Evolutionary conservation across 495 filamentous ascomycete species (phyloP).

Genomic region (Penicillium argentinense): DNA sequence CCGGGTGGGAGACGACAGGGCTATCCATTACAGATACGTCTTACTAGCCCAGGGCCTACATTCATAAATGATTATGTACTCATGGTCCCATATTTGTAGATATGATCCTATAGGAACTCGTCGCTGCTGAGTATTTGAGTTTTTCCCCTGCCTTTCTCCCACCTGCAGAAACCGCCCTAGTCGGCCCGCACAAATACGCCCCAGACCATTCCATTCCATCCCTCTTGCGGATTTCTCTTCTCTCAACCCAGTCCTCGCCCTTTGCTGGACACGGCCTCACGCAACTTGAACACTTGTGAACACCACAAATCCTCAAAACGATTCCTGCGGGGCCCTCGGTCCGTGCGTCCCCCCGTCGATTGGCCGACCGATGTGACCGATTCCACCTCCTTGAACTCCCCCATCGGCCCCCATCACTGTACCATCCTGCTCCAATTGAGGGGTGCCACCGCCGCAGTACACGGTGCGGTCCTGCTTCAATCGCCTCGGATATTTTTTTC

Average conservation of each 20-base stretch:
- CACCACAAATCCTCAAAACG: no score
- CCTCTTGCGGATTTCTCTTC: background rate
- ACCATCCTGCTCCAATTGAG: conserved; percentile 12
- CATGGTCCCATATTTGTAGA: no score
- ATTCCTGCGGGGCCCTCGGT: no score
- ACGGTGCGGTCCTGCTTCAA: conserved; percentile 6
- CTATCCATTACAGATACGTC: no score
- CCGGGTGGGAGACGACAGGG: no score
- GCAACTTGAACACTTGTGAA: no score
- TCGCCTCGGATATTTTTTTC: background rate
- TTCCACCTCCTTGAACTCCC: conserved; percentile 30
- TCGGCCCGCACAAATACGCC: conserved; percentile 1
- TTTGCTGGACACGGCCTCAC: no score
- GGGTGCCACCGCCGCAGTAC: conserved; percentile 5
- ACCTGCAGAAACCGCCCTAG: background rate
- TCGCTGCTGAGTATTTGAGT: background rate
- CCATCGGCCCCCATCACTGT: conserved; percentile 24
- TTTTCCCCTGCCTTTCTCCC: background rate
- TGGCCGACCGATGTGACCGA: conserved; percentile 42
- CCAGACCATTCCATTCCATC: no score
- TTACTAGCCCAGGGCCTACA: no score
- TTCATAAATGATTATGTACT: no score
- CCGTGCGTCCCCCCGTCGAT: conserved; percentile 15
- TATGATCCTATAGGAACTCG: no score
- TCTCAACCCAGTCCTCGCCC: no score